These are phyloP conservation scores for Sugiyamaella paludigena DNA, from an alignment of 1,139 yeast genomes.

Conservation along the genomic window DNA sequence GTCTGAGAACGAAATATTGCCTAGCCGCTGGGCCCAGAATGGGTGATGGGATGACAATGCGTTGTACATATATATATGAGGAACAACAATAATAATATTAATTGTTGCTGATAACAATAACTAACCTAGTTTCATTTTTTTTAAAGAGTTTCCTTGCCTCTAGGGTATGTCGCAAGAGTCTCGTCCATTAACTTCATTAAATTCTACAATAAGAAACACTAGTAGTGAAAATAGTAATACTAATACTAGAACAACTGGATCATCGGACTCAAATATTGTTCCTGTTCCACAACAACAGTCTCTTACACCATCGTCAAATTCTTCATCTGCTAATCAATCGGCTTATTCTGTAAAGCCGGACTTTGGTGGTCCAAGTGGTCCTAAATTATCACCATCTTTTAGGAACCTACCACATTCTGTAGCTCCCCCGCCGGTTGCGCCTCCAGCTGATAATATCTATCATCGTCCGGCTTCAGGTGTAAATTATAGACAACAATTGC, in stretches of 20 bases:
- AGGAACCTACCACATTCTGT: neutral
- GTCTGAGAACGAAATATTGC: too few species aligned
- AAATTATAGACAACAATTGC: neutral
- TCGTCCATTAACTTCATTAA: slow-evolving; percentile 4
- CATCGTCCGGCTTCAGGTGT: slow-evolving; percentile 5
- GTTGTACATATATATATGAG: neutral
- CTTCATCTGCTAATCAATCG: neutral
- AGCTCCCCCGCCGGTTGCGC: slow-evolving; percentile 4
- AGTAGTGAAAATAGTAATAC: too few species aligned
- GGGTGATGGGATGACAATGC: too few species aligned
- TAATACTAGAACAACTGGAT: too few species aligned
- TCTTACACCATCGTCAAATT: neutral
- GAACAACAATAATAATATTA: too few species aligned
- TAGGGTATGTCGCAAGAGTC: slow-evolving; percentile 19
- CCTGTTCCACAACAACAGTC: neutral
- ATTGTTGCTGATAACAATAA: neutral
- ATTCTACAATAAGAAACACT: slow-evolving; percentile 1
- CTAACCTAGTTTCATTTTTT: neutral
- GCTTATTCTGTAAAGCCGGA: too few species aligned
- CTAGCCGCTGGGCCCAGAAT: neutral
- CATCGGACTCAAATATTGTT: too few species aligned
- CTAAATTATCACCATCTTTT: too few species aligned
- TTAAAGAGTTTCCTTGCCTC: neutral
- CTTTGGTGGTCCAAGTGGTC: too few species aligned
- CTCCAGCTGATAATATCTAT: slow-evolving; percentile 9